Base-by-base conservation (phyloP, 2,329 filamentous ascomycete species). In the Aureobasidium sp. region DNA sequence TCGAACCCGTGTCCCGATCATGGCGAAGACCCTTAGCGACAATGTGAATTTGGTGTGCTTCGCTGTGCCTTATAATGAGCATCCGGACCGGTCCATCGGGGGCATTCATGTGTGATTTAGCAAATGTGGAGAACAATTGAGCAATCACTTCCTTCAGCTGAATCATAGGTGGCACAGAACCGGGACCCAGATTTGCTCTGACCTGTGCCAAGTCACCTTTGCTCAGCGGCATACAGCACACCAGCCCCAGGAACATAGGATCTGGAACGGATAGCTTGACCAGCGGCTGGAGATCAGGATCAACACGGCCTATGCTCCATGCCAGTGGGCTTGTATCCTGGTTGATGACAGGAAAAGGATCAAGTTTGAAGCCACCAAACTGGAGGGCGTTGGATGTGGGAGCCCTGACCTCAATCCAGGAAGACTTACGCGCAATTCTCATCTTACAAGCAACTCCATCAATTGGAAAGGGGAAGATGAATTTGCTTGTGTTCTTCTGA, bases 401-500 rank as follows among this genome's bases (percentile, higher is more conserved):
- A 29, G 67, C 71, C 16, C 63, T 62, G 41, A 74, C 62, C 58
- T 74, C 71, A 30, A 73, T 60, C 58, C 70, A 73, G 3, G 66
- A 68, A 4, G 69, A 70, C 50, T 69, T 71, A 42, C 72, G 66
- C 8, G 71, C 71, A 42, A 74, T 65, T 27, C 67, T 64, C 9
- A 63, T 65, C 61, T 67, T 72, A 34, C 50, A 62, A 36, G 63
- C 59, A 11, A 63, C 25, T 39, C 58, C 47, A 5, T 65, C 47
- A 10, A 72, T 60, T 8, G 70, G 68, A 10, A 66, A 62, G 6
- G 70, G 69, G 50, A 53, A 60, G 29, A 39, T 5, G 15, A 62
- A 45, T 6, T 37, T 30, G 32, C 15, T 47, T 7, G 6, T 7
- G 16, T 34, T 3, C 6, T 42, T 15, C 27, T 9, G 27, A 2